These are phyloP conservation scores for Daldinia concentrica DNA, from an alignment of 495 filamentous ascomycete genomes.

Conservation along the genomic window DNA sequence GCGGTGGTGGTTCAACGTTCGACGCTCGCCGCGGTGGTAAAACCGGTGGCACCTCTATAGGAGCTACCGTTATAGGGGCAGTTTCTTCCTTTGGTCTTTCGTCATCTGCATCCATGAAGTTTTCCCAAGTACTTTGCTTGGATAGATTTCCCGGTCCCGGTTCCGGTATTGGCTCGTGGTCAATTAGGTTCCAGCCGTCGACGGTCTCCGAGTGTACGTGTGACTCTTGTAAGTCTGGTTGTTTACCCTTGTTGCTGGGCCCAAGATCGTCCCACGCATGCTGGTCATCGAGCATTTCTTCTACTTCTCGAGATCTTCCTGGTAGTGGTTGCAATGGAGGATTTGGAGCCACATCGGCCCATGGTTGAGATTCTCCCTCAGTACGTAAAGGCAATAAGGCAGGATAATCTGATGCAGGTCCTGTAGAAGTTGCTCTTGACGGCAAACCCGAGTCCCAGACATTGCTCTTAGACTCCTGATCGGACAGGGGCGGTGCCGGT, in stretches of 20 bases:
- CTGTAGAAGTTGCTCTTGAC: conserved; percentile 46
- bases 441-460: conserved; percentile 51
- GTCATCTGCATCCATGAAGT: conserved; percentile 46
- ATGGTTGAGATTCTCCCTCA: conserved; percentile 38
- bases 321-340: conserved; percentile 13
- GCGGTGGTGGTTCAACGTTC: conserved; percentile 43
- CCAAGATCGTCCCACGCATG: conserved; percentile 58
- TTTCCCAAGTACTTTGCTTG: conserved; percentile 53
- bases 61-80: neutral
- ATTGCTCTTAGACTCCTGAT: conserved; percentile 46
- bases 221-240: conserved; percentile 32
- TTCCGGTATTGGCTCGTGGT: conserved; percentile 50
- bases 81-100: conserved; percentile 34
- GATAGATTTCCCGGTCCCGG: conserved; percentile 39
- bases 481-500: conserved; percentile 37
- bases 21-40: conserved; percentile 52
- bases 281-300: conserved; percentile 49
- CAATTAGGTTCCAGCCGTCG: conserved; percentile 61
- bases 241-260: conserved; percentile 47
- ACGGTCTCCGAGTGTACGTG: conserved; percentile 41
- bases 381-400: conserved; percentile 36
- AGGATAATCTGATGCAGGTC: conserved; percentile 38
- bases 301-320: conserved; percentile 20
- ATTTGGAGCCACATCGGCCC: conserved; percentile 24
- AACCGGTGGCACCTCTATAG: conserved; percentile 42